A percentile compares a stretch with the other conserved stretches of the same genome.
Conservation (phyloP, 2,329 filamentous ascomycete genomes). For the Scedosporium dehoogii region DNA sequence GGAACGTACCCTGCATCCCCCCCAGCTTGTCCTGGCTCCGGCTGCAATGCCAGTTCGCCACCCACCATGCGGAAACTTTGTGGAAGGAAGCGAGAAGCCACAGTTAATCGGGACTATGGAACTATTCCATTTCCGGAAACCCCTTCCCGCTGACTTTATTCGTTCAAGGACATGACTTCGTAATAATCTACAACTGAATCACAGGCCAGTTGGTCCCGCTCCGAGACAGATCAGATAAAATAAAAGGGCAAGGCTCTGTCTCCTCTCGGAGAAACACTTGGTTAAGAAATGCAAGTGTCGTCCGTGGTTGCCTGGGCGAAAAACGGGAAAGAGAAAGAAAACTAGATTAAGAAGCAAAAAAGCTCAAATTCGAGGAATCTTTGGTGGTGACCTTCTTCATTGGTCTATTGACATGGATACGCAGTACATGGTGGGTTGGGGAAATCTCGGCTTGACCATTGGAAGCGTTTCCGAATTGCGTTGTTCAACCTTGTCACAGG, state of each 20-base stretch:
- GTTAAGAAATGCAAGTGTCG: no score
- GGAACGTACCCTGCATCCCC: not conserved
- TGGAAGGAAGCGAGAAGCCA: conserved; percentile 5
- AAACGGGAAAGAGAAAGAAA: no score
- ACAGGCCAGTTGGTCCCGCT: not conserved
- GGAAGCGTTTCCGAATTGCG: not conserved
- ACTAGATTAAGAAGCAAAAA: no score
- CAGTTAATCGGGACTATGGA: conserved; percentile 2
- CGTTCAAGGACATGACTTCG: not conserved
- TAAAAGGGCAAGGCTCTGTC: no score
- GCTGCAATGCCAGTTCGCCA: conserved; percentile 4
- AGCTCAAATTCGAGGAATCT: no score
- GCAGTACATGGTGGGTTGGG: not conserved
- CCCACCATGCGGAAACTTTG: conserved; percentile 5
- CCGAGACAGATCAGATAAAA: not conserved
- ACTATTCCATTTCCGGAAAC: conserved; percentile 6
- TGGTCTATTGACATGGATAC: no score
- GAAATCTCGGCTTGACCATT: not conserved
- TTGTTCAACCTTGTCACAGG: not conserved
- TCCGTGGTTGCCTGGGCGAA: no score
- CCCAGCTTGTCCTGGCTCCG: not conserved
- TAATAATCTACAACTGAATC: not conserved
- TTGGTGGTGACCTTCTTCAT: no score
- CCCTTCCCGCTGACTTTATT: not conserved
- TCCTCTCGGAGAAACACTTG: no score